These are phyloP conservation scores for Galerina marginata DNA, from an alignment of 768 basidiomycete genomes.

Conservation along the genomic window DNA sequence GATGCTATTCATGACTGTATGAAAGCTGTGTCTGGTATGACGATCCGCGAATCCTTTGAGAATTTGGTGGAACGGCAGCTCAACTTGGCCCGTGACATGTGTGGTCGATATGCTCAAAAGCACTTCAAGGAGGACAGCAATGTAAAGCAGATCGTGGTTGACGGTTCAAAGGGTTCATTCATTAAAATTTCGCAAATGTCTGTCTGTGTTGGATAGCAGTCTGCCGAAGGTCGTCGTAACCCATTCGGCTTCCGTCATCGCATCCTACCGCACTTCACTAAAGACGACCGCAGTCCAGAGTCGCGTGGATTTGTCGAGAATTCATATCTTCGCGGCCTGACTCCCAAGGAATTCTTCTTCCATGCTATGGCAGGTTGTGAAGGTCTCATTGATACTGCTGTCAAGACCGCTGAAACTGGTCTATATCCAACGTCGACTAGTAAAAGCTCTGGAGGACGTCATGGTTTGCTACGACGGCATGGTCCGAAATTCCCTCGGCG, in stretches of 20 bases:
- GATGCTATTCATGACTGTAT: constrained; percentile 86
- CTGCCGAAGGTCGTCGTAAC: constrained; percentile 96
- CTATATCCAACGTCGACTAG: constrained; percentile 96
- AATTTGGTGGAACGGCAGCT: constrained; percentile 88
- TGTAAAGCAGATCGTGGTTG: constrained; percentile 99
- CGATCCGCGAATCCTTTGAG: constrained; percentile 98
- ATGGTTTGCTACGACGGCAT: constrained; percentile 98
- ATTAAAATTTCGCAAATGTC: constrained; percentile 99
- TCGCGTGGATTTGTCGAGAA: constrained; percentile 99
- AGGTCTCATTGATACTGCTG: constrained; percentile 98
- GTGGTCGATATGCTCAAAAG: constrained; percentile 96
- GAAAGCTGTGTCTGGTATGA: constrained; percentile 96
- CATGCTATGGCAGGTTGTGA: constrained; percentile 99
- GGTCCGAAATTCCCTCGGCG: constrained; percentile 95
- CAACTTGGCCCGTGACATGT: constrained; percentile 93
- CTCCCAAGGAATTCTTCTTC: constrained; percentile 99
- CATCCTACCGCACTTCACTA: constrained; percentile 95
- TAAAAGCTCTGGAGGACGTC: constrained; percentile 97
- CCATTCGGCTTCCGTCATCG: constrained; percentile 98
- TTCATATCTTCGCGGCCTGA: constrained; percentile 94
- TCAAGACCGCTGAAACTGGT: constrained; percentile 99
- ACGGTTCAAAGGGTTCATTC: constrained; percentile 97
- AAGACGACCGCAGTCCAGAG: constrained; percentile 98
- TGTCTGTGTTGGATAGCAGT: constrained; percentile 97
- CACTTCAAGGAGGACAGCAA: constrained; percentile 99